Percentiles rank a stretch among this genome's conserved stretches.
phyloP scores from a whole-genome alignment of 768 basidiomycete genomes.

The Mycena polygramma region DNA sequence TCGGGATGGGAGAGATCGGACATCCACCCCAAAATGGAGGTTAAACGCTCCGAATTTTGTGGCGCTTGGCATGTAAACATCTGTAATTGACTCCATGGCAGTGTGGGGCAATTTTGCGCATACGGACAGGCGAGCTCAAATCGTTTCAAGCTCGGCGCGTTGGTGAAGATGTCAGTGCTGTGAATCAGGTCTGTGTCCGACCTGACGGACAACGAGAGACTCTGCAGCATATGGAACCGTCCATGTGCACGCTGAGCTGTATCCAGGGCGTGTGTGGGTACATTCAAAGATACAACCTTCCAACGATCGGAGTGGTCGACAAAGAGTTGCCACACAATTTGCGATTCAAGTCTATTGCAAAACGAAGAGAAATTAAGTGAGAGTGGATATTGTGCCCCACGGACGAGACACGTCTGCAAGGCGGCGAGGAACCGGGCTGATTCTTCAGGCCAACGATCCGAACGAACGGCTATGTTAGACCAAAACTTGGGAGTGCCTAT shows the following conservation, averaged over 20 bases:
- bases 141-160: not conserved
- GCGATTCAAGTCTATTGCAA: not conserved
- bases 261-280: not conserved
- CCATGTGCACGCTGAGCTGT: not conserved
- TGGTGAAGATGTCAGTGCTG: not conserved
- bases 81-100: constrained; percentile 1
- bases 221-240: not conserved
- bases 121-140: not conserved
- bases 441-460: not conserved
- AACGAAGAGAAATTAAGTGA: not conserved
- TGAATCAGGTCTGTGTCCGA: not conserved
- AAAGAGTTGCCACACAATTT: not conserved
- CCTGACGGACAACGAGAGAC: not conserved
- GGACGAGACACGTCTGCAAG: not conserved
- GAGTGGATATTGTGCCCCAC: not conserved
- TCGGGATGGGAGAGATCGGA: not conserved
- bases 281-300: not conserved
- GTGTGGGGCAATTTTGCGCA: not conserved
- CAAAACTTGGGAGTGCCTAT: not conserved
- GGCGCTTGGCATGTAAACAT: not conserved
- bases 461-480: not conserved
- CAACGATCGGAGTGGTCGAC: not conserved
- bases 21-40: not conserved
- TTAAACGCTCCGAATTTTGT: not conserved
- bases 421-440: not conserved